Evolutionary conservation across 345 rosid genomes (phyloP).

Genomic region (Cardiospermum halicacabum): DNA sequence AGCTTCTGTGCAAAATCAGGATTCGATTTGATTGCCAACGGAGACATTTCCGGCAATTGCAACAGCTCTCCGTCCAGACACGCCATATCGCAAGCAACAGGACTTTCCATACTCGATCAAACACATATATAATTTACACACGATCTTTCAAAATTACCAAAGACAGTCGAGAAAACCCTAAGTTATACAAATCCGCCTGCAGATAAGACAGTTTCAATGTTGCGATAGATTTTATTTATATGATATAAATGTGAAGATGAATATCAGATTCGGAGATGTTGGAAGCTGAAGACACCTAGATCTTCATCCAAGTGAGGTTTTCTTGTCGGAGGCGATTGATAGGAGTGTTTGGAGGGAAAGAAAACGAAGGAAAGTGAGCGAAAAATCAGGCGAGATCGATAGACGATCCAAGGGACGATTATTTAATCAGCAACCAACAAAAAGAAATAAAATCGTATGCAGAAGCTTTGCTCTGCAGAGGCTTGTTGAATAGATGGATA

Average conservation of each 20-base stretch:
- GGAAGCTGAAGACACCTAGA: slow-evolving; percentile 33
- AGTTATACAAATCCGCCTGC: slow-evolving; percentile 12
- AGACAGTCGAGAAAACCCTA: slow-evolving; percentile 9
- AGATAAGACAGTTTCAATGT: slow-evolving; percentile 5
- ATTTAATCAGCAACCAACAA: slow-evolving; percentile 4
- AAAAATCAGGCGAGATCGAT: slow-evolving; percentile 20
- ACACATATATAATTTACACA: slow-evolving; percentile 16
- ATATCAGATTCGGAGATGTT: slow-evolving; percentile 20
- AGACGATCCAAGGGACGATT: slow-evolving; percentile 21
- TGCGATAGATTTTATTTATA: background rate
- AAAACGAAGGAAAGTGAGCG: slow-evolving; percentile 15
- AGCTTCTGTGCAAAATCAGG: slow-evolving; percentile 70
- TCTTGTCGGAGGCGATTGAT: background rate
- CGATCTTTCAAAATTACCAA: background rate
- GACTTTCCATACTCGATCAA: slow-evolving; percentile 36
- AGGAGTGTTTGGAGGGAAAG: slow-evolving; percentile 16
- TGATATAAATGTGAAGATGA: background rate
- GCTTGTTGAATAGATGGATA: slow-evolving; percentile 1
- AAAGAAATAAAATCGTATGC: slow-evolving; percentile 7
- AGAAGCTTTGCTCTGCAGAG: slow-evolving; percentile 29
- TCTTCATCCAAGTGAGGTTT: slow-evolving; percentile 18
- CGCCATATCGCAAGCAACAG: slow-evolving; percentile 48
- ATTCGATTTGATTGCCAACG: slow-evolving; percentile 63
- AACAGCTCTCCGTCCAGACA: slow-evolving; percentile 73
- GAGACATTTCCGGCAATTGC: slow-evolving; percentile 80